Conservation (phyloP, 2,329 filamentous ascomycete genomes). For the Aspergillus sclerotialis region DNA sequence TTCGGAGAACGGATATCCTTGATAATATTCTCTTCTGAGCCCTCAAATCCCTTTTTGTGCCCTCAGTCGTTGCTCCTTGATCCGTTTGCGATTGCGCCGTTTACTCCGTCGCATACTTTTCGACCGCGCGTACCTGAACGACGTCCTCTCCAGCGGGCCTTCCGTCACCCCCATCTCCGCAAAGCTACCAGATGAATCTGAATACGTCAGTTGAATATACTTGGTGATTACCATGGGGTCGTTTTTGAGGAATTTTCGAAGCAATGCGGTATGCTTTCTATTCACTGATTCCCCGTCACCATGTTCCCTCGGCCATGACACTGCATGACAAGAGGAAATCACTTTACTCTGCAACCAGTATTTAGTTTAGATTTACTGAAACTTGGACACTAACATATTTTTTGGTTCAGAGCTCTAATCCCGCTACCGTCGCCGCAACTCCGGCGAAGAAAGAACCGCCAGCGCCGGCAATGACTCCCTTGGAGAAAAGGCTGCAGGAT, state of each 20-base stretch:
- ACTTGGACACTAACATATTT: conserved; percentile 11
- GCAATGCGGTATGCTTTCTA: conserved; percentile 29
- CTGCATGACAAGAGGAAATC: neutral
- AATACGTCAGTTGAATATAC: conserved; percentile 14
- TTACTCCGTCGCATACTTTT: neutral
- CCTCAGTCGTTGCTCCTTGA: too few relatives aligned
- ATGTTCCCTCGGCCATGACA: conserved; percentile 1
- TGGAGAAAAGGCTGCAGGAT: conserved; percentile 72
- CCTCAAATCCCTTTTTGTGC: neutral
- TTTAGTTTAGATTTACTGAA: neutral
- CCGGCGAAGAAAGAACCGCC: conserved; percentile 55
- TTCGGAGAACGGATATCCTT: too few relatives aligned
- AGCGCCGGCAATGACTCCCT: conserved; percentile 49
- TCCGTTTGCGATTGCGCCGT: neutral
- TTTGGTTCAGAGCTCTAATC: conserved; percentile 39
- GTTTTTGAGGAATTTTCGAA: conserved; percentile 33
- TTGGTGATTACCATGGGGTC: conserved; percentile 31
- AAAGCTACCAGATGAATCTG: conserved; percentile 21
- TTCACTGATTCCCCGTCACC: conserved; percentile 3
- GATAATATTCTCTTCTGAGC: too few relatives aligned
- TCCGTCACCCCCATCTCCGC: neutral
- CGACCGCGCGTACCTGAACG: neutral
- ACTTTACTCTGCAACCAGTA: neutral
- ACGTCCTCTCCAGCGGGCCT: neutral
- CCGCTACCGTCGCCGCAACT: conserved; percentile 38